Conservation (phyloP, 2,329 filamentous ascomycete genomes). For the Niveomyces coronatus region DNA sequence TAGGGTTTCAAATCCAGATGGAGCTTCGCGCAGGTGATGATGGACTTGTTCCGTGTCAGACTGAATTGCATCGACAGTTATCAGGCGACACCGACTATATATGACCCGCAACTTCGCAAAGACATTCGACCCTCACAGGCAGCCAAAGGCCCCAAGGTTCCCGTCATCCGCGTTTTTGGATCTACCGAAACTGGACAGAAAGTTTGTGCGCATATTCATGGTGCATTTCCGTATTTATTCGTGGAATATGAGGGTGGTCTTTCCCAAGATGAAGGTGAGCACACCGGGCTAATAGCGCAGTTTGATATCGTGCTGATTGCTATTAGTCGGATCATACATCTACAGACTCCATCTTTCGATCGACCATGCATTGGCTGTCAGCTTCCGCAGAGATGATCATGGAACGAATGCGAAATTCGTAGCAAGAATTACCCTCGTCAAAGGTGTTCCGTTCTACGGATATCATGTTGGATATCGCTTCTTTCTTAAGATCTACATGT, state of each 20-base stretch:
- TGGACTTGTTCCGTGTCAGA: constrained; percentile 74
- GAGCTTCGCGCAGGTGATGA: constrained; percentile 16
- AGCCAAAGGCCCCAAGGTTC: constrained; percentile 60
- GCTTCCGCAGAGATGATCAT: constrained; percentile 68
- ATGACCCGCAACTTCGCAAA: constrained; percentile 70
- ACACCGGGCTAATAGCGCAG: constrained; percentile 18
- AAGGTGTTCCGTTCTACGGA: constrained; percentile 91
- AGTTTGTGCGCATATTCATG: constrained; percentile 91
- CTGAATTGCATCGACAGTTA: constrained; percentile 96
- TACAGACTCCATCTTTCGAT: constrained; percentile 74
- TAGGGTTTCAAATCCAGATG: constrained; percentile 12
- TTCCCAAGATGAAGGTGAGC: constrained; percentile 55
- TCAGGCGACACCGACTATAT: constrained; percentile 64
- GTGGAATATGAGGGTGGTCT: constrained; percentile 71
- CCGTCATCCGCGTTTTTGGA: constrained; percentile 83
- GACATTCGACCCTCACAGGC: constrained; percentile 48
- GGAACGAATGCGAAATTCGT: constrained; percentile 62
- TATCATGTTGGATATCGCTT: constrained; percentile 86
- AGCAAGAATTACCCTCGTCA: constrained; percentile 82
- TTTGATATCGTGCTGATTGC: too few relatives aligned
- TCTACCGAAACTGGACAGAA: constrained; percentile 92
- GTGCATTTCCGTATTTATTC: constrained; percentile 92
- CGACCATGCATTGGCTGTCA: constrained; percentile 78
- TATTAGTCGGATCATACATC: constrained; percentile 62
- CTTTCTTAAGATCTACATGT: constrained; percentile 90